Percentiles rank a stretch among this genome's conserved stretches.
Evolutionary conservation across 495 filamentous ascomycete species (phyloP).

Genomic region (Stereocaulon alpinum): DNA sequence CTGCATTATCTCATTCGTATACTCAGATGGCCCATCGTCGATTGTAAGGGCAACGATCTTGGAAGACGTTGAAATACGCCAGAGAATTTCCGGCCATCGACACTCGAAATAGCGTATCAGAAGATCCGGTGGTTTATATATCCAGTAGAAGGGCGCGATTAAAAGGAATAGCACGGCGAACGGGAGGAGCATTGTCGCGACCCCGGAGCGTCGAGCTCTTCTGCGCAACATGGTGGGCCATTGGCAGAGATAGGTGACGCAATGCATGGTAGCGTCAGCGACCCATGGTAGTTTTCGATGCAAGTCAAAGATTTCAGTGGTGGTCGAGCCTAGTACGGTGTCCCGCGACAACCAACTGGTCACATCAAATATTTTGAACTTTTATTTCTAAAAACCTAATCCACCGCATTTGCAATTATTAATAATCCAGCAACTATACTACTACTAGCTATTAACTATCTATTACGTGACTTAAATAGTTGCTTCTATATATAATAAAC

Average conservation of each 20-base stretch:
- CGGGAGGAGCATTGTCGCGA: slow-evolving; percentile 43
- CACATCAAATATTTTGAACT: too few relatives aligned
- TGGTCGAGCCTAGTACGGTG: too few relatives aligned
- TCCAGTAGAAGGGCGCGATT: slow-evolving; percentile 47
- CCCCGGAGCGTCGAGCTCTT: slow-evolving; percentile 43
- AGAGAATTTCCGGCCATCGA: slow-evolving; percentile 68
- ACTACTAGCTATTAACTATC: too few relatives aligned
- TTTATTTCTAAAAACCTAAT: too few relatives aligned
- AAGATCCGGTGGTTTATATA: slow-evolving; percentile 63
- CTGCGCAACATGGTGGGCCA: slow-evolving; percentile 42
- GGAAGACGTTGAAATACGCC: slow-evolving; percentile 44
- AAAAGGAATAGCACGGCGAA: slow-evolving; percentile 38
- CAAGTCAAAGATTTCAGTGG: too few relatives aligned
- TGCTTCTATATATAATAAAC: too few relatives aligned
- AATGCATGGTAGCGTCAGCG: slow-evolving; percentile 26
- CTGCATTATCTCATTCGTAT: slow-evolving; percentile 61
- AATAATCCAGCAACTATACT: too few relatives aligned
- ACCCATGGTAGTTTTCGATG: neutral
- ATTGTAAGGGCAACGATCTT: slow-evolving; percentile 71
- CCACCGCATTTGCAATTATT: too few relatives aligned
- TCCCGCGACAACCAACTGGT: too few relatives aligned
- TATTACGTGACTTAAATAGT: too few relatives aligned
- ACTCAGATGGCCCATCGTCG: slow-evolving; percentile 68
- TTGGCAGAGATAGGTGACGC: slow-evolving; percentile 34
- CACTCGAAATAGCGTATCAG: slow-evolving; percentile 58